Base-by-base conservation (phyloP, 805 yeast genomes). In the Hanseniaspora guilliermondii region DNA sequence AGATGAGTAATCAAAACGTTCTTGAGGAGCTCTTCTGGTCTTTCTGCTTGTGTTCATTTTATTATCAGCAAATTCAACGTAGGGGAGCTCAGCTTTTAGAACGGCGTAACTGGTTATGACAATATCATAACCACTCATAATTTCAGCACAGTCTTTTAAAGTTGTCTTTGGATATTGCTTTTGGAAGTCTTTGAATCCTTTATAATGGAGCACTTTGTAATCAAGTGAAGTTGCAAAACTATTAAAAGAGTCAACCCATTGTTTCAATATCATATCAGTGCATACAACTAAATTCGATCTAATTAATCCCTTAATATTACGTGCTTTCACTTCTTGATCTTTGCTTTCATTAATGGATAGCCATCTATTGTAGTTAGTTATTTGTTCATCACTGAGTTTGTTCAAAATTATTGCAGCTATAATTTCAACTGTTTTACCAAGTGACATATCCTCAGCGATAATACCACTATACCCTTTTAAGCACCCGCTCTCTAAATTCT, bases 381-480 rank as follows among this genome's bases (percentile, higher is more conserved):
- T 36, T 21, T 42, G 48, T 17, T 37, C 25, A 14, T 42, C 40
- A 1, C 37, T 36, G 11, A 47, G 21, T 33, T 71, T 80, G 64
- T 93, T 83, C 49, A 81, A 62, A 1, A 80, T 63, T 0, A 84
- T 68, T 39, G 91, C 68, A 0, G 95, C 73, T 2, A 86, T 72
- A 14, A 88, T 72, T 64, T 93, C 98, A 4, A 93, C 80, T 0
- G 98, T 91, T 63, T 93, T 93, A 0, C 98, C 98, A 7, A 93
- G 73, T 0, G 98, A 98, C 98, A 93, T 93, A 66, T 93, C 98
- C 62, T 91, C 98, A 1, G 93, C 84, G 35, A 93, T 66, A 7
- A 93, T 69, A 0, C 94, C 96, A 49, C 75, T 59, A 3, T 66
- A 66, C 7, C 63, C 59, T 16, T 42, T 36, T 4, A 52, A 32